Percentiles rank a stretch among this genome's conserved stretches.
Evolutionary conservation across 441 rosid species (phyloP).

Genomic region (Oxalis stricta): DNA sequence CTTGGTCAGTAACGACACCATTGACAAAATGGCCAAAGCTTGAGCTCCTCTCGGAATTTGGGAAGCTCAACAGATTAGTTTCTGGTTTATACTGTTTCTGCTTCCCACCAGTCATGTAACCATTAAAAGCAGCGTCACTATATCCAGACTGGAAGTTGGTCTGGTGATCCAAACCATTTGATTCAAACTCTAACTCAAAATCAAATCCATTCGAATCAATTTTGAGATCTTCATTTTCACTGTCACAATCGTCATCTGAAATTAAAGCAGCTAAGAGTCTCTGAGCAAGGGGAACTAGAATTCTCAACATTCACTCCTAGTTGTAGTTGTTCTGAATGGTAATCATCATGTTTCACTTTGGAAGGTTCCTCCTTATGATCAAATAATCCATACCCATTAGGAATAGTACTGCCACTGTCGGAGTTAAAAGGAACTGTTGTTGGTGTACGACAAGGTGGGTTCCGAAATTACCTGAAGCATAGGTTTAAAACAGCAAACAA

Average conservation of each 20-base stretch:
- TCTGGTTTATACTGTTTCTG: slow-evolving; percentile 39
- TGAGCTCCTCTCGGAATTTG: slow-evolving; percentile 25
- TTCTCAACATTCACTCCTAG: slow-evolving; percentile 22
- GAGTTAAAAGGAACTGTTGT: slow-evolving; percentile 20
- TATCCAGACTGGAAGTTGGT: slow-evolving; percentile 26
- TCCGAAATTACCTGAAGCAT: slow-evolving; percentile 42
- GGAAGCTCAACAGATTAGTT: slow-evolving; percentile 25
- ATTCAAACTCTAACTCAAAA: slow-evolving; percentile 42
- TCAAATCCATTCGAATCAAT: slow-evolving; percentile 39
- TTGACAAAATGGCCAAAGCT: slow-evolving; percentile 24
- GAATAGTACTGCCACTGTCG: slow-evolving; percentile 13
- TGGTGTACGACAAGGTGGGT: slow-evolving; percentile 21
- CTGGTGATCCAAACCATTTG: slow-evolving; percentile 35
- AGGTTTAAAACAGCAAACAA: slow-evolving; percentile 2
- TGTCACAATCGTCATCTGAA: slow-evolving; percentile 49
- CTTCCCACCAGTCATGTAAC: slow-evolving; percentile 37
- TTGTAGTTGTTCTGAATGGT: slow-evolving; percentile 18
- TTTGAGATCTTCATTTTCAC: slow-evolving; percentile 34
- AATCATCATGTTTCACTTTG: slow-evolving; percentile 19
- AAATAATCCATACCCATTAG: slow-evolving; percentile 24
- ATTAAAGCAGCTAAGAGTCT: slow-evolving; percentile 80
- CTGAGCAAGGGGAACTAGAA: slow-evolving; percentile 48
- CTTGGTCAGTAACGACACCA: slow-evolving; percentile 33
- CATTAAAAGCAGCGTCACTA: slow-evolving; percentile 34
- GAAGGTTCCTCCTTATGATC: slow-evolving; percentile 20